These are phyloP conservation scores for Colletotrichum salicis DNA, from an alignment of 2,329 filamentous ascomycete species.

Conservation along the genomic window DNA sequence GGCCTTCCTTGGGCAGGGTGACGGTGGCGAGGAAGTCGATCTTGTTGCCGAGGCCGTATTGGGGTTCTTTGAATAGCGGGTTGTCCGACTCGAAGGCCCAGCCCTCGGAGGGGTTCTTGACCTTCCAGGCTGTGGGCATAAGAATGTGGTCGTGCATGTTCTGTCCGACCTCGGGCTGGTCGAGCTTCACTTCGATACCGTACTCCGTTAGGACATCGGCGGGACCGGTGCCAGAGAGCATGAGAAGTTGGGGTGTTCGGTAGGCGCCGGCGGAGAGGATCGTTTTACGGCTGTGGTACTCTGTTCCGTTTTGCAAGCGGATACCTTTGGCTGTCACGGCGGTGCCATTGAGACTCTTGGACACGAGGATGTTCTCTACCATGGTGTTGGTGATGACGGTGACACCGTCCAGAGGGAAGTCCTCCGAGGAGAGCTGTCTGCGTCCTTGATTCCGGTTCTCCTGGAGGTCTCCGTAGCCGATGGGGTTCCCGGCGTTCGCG, in stretches of 20 bases:
- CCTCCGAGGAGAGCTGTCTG: conserved; percentile 38
- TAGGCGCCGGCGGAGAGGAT: conserved; percentile 60
- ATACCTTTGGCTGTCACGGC: conserved; percentile 39
- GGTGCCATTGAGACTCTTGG: background rate
- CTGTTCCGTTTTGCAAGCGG: conserved; percentile 43
- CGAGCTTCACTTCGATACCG: conserved; percentile 52
- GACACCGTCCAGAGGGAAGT: conserved; percentile 41
- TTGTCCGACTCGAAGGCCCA: conserved; percentile 43
- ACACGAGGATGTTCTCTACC: conserved; percentile 38
- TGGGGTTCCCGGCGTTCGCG: conserved; percentile 44
- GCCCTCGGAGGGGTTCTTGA: conserved; percentile 47
- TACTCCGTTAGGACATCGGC: conserved; percentile 51
- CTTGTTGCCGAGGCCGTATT: conserved; percentile 49
- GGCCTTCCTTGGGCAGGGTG: conserved; percentile 41
- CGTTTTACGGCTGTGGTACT: conserved; percentile 44
- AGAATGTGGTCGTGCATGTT: conserved; percentile 64
- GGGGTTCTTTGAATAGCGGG: conserved; percentile 46
- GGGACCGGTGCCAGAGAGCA: conserved; percentile 63
- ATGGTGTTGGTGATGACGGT: conserved; percentile 39
- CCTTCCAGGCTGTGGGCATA: conserved; percentile 42
- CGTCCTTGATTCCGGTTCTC: conserved; percentile 41
- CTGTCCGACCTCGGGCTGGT: conserved; percentile 60
- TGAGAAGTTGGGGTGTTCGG: conserved; percentile 61
- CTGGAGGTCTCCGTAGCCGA: conserved; percentile 46
- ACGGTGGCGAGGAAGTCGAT: conserved; percentile 49